Evolutionary conservation across 1,139 yeast species (phyloP).

Genomic region (Scheffersomyces segobiensis): DNA sequence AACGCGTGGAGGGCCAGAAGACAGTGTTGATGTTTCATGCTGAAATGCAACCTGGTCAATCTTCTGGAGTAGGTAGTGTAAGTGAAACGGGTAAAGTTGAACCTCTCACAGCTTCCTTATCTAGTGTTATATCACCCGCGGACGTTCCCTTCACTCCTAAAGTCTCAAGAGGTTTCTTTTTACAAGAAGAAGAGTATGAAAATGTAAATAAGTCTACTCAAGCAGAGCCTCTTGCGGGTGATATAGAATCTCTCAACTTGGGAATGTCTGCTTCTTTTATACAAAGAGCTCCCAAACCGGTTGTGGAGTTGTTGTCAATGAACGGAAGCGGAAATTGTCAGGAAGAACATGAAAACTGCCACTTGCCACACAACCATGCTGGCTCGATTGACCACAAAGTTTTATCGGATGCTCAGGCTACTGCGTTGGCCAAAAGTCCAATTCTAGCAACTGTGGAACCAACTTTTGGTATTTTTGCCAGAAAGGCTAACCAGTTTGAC

Average conservation of each 20-base stretch:
- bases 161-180: slow-evolving; percentile 9
- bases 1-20: slow-evolving; percentile 55
- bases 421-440: slow-evolving; percentile 55
- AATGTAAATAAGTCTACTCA: slow-evolving; percentile 5
- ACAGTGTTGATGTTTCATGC: slow-evolving; percentile 92
- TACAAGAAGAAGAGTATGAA: slow-evolving; percentile 19
- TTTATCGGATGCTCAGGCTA: slow-evolving; percentile 50
- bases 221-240: slow-evolving; percentile 10
- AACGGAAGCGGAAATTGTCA: slow-evolving; percentile 15
- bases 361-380: slow-evolving; percentile 41
- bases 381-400: slow-evolving; percentile 38
- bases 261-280: slow-evolving; percentile 52
- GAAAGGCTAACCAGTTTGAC: slow-evolving; percentile 36
- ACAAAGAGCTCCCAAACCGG: slow-evolving; percentile 41
- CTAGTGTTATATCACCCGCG: neutral
- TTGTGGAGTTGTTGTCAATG: slow-evolving; percentile 28
- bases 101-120: neutral
- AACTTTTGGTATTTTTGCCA: slow-evolving; percentile 49
- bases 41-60: slow-evolving; percentile 62
- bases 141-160: neutral
- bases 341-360: slow-evolving; percentile 34
- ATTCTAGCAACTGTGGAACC: slow-evolving; percentile 60
- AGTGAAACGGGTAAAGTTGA: slow-evolving; percentile 1
- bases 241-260: slow-evolving; percentile 38
- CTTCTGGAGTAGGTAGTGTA: neutral